phyloP scores from a whole-genome alignment of 169 alveolate species.

The Eimeria maxima region DNA sequence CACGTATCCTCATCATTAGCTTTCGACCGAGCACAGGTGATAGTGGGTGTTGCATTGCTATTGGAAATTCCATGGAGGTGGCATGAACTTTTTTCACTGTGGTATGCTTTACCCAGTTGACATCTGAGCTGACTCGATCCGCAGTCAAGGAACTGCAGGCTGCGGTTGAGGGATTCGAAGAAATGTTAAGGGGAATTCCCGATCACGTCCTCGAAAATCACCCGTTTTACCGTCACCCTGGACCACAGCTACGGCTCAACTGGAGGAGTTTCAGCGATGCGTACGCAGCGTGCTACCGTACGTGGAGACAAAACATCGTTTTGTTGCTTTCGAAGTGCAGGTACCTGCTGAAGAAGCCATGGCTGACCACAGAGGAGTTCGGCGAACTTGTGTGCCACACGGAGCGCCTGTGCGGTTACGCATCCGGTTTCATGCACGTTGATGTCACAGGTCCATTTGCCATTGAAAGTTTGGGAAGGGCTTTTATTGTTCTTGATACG shows the following conservation, averaged over 20 bases:
- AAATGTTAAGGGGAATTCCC: neutral
- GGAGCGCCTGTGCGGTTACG: conserved; percentile 2
- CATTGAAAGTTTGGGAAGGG: neutral
- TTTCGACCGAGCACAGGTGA: neutral
- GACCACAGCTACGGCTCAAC: neutral
- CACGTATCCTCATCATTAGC: too few species aligned
- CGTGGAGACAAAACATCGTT: neutral
- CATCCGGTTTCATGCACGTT: neutral
- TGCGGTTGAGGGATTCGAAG: neutral
- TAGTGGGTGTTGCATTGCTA: neutral
- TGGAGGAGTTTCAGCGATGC: neutral
- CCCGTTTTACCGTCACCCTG: conserved; percentile 1
- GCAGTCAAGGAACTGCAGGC: neutral
- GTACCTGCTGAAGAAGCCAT: neutral
- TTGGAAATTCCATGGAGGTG: neutral
- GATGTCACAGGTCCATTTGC: neutral
- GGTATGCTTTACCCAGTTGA: neutral
- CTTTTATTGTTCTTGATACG: neutral
- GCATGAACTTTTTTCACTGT: neutral
- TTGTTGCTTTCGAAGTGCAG: neutral
- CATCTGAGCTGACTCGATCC: neutral
- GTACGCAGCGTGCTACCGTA: neutral
- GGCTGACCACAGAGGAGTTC: neutral
- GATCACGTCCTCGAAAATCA: neutral
- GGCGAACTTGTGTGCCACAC: neutral